A percentile compares a stretch with the other conserved stretches of the same genome.
These are phyloP conservation scores for Bremia lactucae DNA, from an alignment of 352 stramenopile species.

Conservation along the genomic window DNA sequence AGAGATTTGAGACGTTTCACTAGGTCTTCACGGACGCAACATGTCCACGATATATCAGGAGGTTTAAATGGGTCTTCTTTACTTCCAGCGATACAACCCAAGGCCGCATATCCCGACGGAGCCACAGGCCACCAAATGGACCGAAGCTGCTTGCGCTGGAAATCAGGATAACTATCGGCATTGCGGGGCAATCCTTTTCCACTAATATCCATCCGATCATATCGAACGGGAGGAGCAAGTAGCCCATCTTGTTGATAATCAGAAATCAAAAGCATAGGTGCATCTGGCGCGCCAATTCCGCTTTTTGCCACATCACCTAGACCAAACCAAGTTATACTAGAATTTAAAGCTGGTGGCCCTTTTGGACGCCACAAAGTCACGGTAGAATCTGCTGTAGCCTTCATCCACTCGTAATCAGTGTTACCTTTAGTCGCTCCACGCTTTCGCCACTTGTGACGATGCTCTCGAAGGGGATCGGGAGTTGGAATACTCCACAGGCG, in stretches of 20 bases:
- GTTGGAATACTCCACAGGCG: constrained; percentile 76
- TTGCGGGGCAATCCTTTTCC: constrained; percentile 74
- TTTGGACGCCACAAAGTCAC: constrained; percentile 70
- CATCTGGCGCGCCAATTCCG: constrained; percentile 43
- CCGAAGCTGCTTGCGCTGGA: constrained; percentile 75
- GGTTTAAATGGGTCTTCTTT: constrained; percentile 75
- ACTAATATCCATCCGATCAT: constrained; percentile 74
- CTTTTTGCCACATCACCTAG: constrained; percentile 63
- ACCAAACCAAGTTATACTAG: constrained; percentile 44
- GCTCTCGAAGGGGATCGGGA: constrained; percentile 62
- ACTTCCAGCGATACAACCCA: constrained; percentile 68
- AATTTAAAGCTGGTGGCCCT: constrained; percentile 30
- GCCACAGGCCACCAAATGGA: constrained; percentile 80
- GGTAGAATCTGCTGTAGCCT: constrained; percentile 34
- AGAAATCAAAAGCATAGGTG: constrained; percentile 45
- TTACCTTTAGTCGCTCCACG: constrained; percentile 7
- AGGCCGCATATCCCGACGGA: constrained; percentile 57
- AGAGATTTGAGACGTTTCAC: constrained; percentile 52
- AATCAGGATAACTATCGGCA: constrained; percentile 56
- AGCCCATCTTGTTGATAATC: constrained; percentile 38
- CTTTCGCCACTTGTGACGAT: constrained; percentile 78
- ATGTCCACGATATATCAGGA: constrained; percentile 32
- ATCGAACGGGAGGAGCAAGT: constrained; percentile 51
- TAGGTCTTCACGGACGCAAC: constrained; percentile 72
- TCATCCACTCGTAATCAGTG: constrained; percentile 25